These are phyloP conservation scores for Skeletonema tropicum DNA, from an alignment of 108 stramenopile species.

Conservation along the genomic window DNA sequence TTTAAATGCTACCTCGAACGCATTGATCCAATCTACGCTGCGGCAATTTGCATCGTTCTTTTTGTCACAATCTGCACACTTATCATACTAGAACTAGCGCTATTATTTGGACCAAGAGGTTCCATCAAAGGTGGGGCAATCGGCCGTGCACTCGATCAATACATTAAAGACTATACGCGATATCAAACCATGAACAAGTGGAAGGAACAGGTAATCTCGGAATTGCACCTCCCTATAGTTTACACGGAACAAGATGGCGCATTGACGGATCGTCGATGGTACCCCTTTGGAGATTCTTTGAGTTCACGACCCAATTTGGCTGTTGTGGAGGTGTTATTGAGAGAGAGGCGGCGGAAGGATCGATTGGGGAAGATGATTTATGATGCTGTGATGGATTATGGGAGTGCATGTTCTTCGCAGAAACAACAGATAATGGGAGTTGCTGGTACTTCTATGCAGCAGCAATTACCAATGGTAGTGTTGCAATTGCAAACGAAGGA, in stretches of 20 bases:
- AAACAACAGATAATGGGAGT: neutral
- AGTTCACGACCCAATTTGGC: slow-evolving; percentile 30
- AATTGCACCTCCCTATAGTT: slow-evolving; percentile 33
- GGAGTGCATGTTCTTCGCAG: neutral
- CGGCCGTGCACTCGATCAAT: slow-evolving; percentile 36
- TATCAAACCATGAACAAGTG: slow-evolving; percentile 44
- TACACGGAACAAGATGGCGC: slow-evolving; percentile 28
- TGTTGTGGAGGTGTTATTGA: slow-evolving; percentile 44
- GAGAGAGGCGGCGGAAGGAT: slow-evolving; percentile 28
- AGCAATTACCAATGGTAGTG: slow-evolving; percentile 21
- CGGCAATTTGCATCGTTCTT: neutral
- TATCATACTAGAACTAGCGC: neutral
- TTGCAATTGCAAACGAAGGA: slow-evolving; percentile 31
- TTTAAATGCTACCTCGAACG: neutral
- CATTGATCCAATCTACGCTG: neutral
- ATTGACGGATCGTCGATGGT: slow-evolving; percentile 19
- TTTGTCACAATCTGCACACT: neutral
- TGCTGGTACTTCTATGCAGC: neutral
- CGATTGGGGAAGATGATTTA: slow-evolving; percentile 18
- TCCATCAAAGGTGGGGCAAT: slow-evolving; percentile 41
- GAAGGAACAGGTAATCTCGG: slow-evolving; percentile 30
- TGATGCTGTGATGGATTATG: slow-evolving; percentile 1
- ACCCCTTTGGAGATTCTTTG: slow-evolving; percentile 29
- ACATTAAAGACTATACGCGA: slow-evolving; percentile 30
- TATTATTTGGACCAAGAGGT: slow-evolving; percentile 28